Evolutionary conservation across 75 land plant species (phyloP).

Genomic region (Pseudotsuga menziesii): DNA sequence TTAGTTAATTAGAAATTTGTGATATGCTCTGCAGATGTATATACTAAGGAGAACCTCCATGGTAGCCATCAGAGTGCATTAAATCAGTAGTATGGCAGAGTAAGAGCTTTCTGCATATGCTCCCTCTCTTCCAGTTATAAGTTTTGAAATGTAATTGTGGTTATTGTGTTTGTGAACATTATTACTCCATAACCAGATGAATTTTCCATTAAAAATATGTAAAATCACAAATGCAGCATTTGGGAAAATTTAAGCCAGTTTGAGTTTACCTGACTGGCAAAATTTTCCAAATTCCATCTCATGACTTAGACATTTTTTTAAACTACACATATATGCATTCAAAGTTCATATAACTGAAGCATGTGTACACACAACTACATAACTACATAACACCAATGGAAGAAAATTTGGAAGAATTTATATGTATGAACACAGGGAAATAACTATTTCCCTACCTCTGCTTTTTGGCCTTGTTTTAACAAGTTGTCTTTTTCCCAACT

Average conservation of each 20-base stretch:
- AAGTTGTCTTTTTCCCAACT: background rate
- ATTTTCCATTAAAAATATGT: background rate
- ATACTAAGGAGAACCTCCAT: conserved; percentile 83
- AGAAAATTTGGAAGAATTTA: too few species aligned
- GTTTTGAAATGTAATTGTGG: background rate
- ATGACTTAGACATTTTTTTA: background rate
- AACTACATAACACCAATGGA: background rate
- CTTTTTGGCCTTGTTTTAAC: background rate
- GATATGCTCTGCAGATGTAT: conserved; percentile 68
- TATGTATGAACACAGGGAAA: background rate
- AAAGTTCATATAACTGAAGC: background rate
- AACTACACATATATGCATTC: background rate
- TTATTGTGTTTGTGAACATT: background rate
- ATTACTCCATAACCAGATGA: background rate
- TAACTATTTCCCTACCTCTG: background rate
- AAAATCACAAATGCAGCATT: background rate
- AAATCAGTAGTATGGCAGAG: conserved; percentile 78
- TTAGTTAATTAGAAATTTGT: background rate
- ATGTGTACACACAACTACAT: background rate
- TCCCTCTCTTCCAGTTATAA: conserved; percentile 89
- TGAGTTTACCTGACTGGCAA: too few species aligned
- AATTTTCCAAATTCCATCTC: too few species aligned
- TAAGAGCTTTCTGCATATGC: conserved; percentile 93
- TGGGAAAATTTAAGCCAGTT: too few species aligned
- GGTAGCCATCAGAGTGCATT: conserved; percentile 89